A percentile compares a stretch with the other conserved stretches of the same genome.
Evolutionary conservation across 179 eudicot genomes (phyloP).

Genomic region (Vitellaria paradoxa): DNA sequence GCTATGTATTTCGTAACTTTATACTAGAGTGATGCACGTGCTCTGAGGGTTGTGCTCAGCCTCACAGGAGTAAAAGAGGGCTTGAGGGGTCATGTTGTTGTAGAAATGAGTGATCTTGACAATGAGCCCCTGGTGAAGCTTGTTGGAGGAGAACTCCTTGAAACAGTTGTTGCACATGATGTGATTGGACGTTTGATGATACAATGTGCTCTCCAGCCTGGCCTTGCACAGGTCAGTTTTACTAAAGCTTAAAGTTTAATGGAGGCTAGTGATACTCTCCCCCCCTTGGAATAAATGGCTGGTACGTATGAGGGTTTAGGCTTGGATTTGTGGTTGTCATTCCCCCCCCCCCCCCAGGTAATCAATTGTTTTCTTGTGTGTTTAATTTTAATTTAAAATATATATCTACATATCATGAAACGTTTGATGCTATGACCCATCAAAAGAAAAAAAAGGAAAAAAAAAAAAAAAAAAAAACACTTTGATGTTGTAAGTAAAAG

Average conservation of each 20-base stretch:
- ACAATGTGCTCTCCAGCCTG: conserved; percentile 66
- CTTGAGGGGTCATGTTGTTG: conserved; percentile 52
- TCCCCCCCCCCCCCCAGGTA: background rate
- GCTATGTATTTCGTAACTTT: background rate
- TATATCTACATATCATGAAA: background rate
- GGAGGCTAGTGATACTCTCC: background rate
- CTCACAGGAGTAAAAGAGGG: conserved; percentile 60
- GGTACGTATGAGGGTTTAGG: background rate
- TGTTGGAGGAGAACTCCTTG: conserved; percentile 62
- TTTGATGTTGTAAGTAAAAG: background rate
- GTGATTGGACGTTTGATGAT: conserved; percentile 65
- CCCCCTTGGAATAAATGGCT: background rate
- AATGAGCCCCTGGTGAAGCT: conserved; percentile 63
- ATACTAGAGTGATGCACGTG: conserved; percentile 61
- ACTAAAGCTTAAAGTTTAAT: background rate
- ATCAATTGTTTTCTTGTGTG: background rate
- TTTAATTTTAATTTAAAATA: background rate
- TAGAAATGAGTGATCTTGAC: conserved; percentile 64
- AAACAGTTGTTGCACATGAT: conserved; percentile 69
- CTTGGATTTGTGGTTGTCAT: background rate
- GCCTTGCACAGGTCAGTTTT: conserved; percentile 53
- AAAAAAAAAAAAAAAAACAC: no score
- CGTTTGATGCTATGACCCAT: background rate
- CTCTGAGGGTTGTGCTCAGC: conserved; percentile 58
- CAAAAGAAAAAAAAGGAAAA: no score